Base-by-base conservation (phyloP, 768 basidiomycete species). In the Paxillus involutus region DNA sequence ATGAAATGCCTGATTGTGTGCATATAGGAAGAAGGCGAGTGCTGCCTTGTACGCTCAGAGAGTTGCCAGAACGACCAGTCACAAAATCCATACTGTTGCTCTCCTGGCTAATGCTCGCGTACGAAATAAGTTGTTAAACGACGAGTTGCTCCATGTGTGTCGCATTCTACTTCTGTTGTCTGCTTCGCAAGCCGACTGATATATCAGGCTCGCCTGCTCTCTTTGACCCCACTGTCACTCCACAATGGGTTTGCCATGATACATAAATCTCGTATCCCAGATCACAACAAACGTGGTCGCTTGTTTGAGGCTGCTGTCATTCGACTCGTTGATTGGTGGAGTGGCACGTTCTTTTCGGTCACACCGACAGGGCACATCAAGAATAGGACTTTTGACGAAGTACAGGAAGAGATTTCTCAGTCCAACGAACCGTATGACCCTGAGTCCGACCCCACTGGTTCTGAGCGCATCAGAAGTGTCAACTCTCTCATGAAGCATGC, bases 401-500 rank as follows among this genome's bases (percentile, higher is more conserved):
- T 94, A 3, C 80, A 85, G 61, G 59, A 65, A 37, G 73, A 71
- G 50, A 48, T 58, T 59, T 44, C 64, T 67, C 47, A 61, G 58
- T 53, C 58, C 55, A 63, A 65, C 47, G 71, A 71, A 19, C 19
- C 60, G 4, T 61, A 76, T 29, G 74, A 78, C 47, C 60, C 74
- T 29, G 76, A 82, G 57, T 53, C 64, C 39, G 72, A 81, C 26
- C 66, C 70, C 33, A 63, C 66, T 32, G 84, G 83, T 10, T 77
- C 79, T 36, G 95, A 96, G 69, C 64, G 76, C 3, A 82, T 97
- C 29, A 79, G 86, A 44, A 86, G 85, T 47, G 75, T 79, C 13
- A 94, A 95, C 66, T 94, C 91, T 59, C 77, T 98, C 37, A 94
- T 95, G 91, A 98, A 97, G 66, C 93, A 95, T 66, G 88, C 86